Base-by-base conservation (phyloP, 1,139 yeast species). In the Sugiyamaella novakii region DNA sequence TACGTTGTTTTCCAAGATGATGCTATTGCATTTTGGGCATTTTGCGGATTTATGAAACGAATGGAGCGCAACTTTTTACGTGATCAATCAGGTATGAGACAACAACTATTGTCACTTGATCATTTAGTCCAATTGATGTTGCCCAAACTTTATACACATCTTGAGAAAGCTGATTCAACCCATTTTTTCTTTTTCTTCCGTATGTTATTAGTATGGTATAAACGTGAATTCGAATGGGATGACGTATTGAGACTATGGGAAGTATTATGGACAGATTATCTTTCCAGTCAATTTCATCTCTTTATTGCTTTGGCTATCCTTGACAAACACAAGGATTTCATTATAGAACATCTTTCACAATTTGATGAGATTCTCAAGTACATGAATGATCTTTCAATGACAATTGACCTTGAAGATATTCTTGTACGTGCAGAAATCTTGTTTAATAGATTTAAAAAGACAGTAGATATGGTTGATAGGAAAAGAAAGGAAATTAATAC, bases 61-160 rank as follows among this genome's bases (percentile, higher is more conserved):
- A 89, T 92, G 98, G 97, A 92, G 66, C 76, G 98, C 50, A 94
- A 92, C 67, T 92, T 91, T 65, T 73, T 91, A 27, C 78, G 95
- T 48, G 96, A 89, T 64, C 96, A 91, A 66, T 78, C 87, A 36
- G 98, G 98, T 0, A 92, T 92, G 86, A 84, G 88, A 59, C 79
- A 79, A 47, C 98, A 92, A 68, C 82, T 94, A 84, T 70, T 80
- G 22, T 81, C 94, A 0, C 73, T 92, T 54, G 88, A 87, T 57
- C 92, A 88, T 57, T 71, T 92, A 38, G 85, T 87, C 12, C 95
- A 87, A 59, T 81, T 92, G 55, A 86, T 91, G 94, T 71, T 89
- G 37, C 98, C 98, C 1, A 78, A 82, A 48, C 71, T 92, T 47
- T 89, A 85, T 65, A 75, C 80, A 34, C 98, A 94, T 66, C 73